These are phyloP conservation scores for Arthroderma sp. DNA, from an alignment of 2,329 filamentous ascomycete species.

Conservation along the genomic window DNA sequence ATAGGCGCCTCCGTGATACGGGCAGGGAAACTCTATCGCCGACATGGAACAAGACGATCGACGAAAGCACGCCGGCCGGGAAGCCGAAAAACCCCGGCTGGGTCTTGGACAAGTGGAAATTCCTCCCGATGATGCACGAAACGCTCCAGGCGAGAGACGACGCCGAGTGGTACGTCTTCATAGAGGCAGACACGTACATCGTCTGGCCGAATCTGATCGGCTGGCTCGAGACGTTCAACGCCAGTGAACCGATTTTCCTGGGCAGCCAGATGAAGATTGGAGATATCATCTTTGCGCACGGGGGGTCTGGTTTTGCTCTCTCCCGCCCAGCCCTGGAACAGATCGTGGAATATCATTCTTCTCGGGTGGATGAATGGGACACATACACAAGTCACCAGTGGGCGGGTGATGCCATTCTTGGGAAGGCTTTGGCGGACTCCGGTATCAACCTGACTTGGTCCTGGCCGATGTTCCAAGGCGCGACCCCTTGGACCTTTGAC, in stretches of 20 bases:
- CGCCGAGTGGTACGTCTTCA: conserved; percentile 48
- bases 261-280: conserved; percentile 44
- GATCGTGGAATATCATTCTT: conserved; percentile 33
- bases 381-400: conserved; percentile 36
- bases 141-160: conserved; percentile 35
- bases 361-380: conserved; percentile 34
- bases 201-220: conserved; percentile 42
- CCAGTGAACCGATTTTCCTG: conserved; percentile 39
- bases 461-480: conserved; percentile 38
- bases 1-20: conserved; percentile 36
- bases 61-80: conserved; percentile 28
- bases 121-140: conserved; percentile 44
- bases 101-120: conserved; percentile 49
- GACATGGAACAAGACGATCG: conserved; percentile 19
- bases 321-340: conserved; percentile 39
- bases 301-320: conserved; percentile 43
- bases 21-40: conserved; percentile 36
- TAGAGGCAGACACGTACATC: conserved; percentile 48
- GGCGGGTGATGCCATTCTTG: conserved; percentile 42
- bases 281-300: conserved; percentile 41
- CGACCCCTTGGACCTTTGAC: conserved; percentile 34
- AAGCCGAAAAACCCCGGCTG: conserved; percentile 39
- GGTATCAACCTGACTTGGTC: conserved; percentile 36
- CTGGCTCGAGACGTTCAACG: conserved; percentile 43
- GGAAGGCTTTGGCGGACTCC: conserved; percentile 36